Base-by-base conservation (phyloP, 306 rosid genomes). In the Rosa rugosa region DNA sequence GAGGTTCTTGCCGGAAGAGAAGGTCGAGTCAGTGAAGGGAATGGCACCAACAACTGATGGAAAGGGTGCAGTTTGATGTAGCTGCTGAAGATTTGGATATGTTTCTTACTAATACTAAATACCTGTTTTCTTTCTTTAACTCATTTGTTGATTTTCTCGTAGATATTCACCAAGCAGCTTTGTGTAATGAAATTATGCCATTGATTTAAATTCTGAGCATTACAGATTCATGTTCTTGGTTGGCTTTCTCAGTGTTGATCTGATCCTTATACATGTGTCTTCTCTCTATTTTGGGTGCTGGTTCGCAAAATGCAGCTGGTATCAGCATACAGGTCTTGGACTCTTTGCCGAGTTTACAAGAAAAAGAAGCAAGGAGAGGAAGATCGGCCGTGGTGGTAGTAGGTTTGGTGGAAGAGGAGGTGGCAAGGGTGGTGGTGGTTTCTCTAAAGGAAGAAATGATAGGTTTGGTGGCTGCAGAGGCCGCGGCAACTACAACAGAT, bases 41-140 rank as follows among this genome's bases (percentile, higher is more conserved):
- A 82, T 94, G 85, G 62, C 91, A 16, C 82, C 92, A 72, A 92
- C 97, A 0, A 91, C 94, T 2, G 97, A 94, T 88, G 94, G 94
- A 76, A 82, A 44, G 42, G 93, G 97, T 80, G 97, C 91, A 2
- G 97, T 92, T 94, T 71, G 98, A 92, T 80, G 97, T 94, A n/a
- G 80, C 91, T 40, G 88, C 89, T 68, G 90, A 88, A 31, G 97
- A 94, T 77, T 54, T 90, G 47, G 90, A 92, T 72, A 4, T 80
- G 25, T 94, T 75, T 82, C 90, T 94, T 69, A 31, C 83, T 12
- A 95, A 97, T 94, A 88, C 78, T 31, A 0, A 50, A 56, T 51
- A 59, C 31, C 4, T 75, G 27, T 5, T 31, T 53, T 12, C 0
- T 20, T 54, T 66, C 44, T 63, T 5, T 31, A 31, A 27, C 41